These are phyloP conservation scores for Lentinula edodes DNA, from an alignment of 768 basidiomycete species.

Conservation along the genomic window DNA sequence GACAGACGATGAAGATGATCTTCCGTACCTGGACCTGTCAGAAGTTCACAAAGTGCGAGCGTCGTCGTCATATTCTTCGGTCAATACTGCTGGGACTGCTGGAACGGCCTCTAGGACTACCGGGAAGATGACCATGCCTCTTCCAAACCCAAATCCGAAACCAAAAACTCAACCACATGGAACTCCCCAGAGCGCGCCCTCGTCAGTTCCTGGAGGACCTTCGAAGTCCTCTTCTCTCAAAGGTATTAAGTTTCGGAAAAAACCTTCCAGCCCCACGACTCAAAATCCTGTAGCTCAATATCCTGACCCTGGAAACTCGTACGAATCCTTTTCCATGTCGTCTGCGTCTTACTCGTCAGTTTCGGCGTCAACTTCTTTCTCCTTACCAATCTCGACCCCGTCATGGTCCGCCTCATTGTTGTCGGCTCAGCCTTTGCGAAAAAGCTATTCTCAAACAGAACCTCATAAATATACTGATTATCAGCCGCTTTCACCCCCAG, in stretches of 20 bases:
- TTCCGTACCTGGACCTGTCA: no score
- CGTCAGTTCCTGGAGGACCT: background rate
- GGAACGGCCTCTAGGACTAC: no score
- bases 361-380: background rate
- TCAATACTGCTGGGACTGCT: no score
- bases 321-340: no score
- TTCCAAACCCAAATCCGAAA: background rate
- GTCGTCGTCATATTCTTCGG: background rate
- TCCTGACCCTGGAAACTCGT: no score
- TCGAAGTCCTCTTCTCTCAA: background rate
- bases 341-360: background rate
- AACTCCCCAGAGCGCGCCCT: background rate
- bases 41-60: background rate
- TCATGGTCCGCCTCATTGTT: background rate
- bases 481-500: background rate
- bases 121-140: background rate
- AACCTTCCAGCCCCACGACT: background rate
- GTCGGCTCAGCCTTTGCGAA: background rate
- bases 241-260: background rate
- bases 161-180: background rate
- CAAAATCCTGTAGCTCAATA: background rate
- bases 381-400: background rate
- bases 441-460: background rate
- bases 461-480: background rate
- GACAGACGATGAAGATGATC: background rate